These are phyloP conservation scores for Hypoxylon sp. DNA, from an alignment of 2,329 filamentous ascomycete species.

Conservation along the genomic window DNA sequence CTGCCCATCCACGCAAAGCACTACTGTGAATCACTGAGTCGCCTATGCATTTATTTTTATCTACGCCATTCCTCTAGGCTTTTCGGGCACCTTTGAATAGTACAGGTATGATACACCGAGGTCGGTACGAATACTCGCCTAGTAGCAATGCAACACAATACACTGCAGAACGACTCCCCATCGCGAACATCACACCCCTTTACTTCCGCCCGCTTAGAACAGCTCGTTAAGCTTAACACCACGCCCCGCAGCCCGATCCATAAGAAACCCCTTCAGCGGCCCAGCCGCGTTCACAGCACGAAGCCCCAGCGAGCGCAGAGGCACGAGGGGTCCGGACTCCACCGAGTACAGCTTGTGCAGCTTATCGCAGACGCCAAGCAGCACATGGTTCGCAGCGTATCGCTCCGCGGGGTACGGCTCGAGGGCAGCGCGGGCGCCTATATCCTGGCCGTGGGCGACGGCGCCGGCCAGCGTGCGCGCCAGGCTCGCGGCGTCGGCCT, in stretches of 20 bases:
- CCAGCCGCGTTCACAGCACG: slow-evolving; percentile 76
- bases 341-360: slow-evolving; percentile 92
- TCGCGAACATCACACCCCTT: too few relatives aligned
- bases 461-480: slow-evolving; percentile 77
- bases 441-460: slow-evolving; percentile 83
- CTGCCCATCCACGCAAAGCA: too few relatives aligned
- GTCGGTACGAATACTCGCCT: too few relatives aligned
- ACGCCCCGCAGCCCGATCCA: slow-evolving; percentile 73
- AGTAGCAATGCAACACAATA: background rate
- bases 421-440: slow-evolving; percentile 79
- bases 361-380: slow-evolving; percentile 85
- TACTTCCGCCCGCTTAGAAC: slow-evolving; percentile 17
- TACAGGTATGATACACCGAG: too few relatives aligned
- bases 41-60: too few relatives aligned
- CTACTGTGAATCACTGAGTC: too few relatives aligned
- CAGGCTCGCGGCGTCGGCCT: slow-evolving; percentile 85
- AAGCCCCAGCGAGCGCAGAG: slow-evolving; percentile 79
- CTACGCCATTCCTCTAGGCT: too few relatives aligned
- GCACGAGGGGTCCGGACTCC: slow-evolving; percentile 79
- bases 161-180: background rate
- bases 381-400: slow-evolving; percentile 81
- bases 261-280: slow-evolving; percentile 83
- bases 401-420: slow-evolving; percentile 83
- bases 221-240: slow-evolving; percentile 45
- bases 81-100: too few relatives aligned